These are phyloP conservation scores for Hanseniaspora thailandica DNA, from an alignment of 805 yeast species.

Conservation along the genomic window DNA sequence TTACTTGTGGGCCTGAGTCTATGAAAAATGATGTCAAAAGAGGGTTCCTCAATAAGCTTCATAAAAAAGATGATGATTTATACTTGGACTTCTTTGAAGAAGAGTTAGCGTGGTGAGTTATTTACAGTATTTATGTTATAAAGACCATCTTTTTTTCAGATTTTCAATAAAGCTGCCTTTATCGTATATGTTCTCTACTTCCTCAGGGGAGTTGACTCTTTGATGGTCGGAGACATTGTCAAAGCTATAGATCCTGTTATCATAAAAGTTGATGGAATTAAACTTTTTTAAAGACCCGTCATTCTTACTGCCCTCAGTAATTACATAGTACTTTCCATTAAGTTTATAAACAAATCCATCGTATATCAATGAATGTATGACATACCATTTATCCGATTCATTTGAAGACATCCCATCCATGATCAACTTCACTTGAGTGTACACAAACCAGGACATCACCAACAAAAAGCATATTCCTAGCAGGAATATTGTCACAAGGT, in stretches of 20 bases:
- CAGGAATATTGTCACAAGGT: constrained; percentile 33
- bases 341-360: constrained; percentile 29
- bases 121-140: not conserved
- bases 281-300: not conserved
- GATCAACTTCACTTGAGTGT: constrained; percentile 39
- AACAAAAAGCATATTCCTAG: constrained; percentile 36
- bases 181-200: constrained; percentile 27
- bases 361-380: constrained; percentile 40
- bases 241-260: constrained; percentile 19
- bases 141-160: constrained; percentile 18
- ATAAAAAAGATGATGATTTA: not conserved
- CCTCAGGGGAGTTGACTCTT: constrained; percentile 15
- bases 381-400: constrained; percentile 63
- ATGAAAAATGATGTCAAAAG: constrained; percentile 4
- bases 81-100: constrained; percentile 1
- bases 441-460: constrained; percentile 35
- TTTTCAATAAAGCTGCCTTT: constrained; percentile 23
- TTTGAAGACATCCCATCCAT: constrained; percentile 64
- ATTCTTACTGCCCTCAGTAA: not conserved
- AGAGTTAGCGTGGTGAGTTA: constrained; percentile 1
- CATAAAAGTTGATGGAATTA: constrained; percentile 19
- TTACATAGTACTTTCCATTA: not conserved
- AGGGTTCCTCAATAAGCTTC: not conserved
- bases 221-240: constrained; percentile 15
- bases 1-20: constrained; percentile 7